These are phyloP conservation scores for Phytophthora europaea DNA, from an alignment of 352 stramenopile genomes.

Conservation along the genomic window DNA sequence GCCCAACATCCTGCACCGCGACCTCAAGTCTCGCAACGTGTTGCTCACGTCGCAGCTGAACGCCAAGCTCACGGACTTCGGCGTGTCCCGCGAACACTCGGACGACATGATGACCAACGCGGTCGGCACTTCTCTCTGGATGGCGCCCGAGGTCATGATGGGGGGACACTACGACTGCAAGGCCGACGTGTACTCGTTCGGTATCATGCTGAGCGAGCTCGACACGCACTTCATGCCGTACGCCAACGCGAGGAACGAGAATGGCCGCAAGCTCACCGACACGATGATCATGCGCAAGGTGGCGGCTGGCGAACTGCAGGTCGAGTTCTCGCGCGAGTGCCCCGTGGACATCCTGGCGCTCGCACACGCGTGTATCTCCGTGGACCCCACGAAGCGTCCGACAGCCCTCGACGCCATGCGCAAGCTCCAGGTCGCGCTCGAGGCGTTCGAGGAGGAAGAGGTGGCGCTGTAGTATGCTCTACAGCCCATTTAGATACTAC, in stretches of 20 bases:
- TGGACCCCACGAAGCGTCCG: constrained; percentile 46
- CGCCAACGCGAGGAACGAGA: constrained; percentile 41
- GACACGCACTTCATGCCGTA: constrained; percentile 61
- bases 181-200: constrained; percentile 62
- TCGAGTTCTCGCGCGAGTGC: constrained; percentile 50
- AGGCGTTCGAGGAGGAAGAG: constrained; percentile 40
- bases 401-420: constrained; percentile 46
- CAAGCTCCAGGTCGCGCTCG: constrained; percentile 42
- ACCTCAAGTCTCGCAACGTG: constrained; percentile 88
- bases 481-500: constrained; percentile 5
- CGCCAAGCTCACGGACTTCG: constrained; percentile 74
- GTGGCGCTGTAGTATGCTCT: constrained; percentile 39
- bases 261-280: constrained; percentile 44
- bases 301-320: constrained; percentile 37
- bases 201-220: constrained; percentile 59
- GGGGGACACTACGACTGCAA: constrained; percentile 54
- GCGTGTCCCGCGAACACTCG: constrained; percentile 49
- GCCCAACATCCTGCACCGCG: constrained; percentile 61
- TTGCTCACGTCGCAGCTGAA: constrained; percentile 58
- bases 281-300: constrained; percentile 55
- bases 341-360: constrained; percentile 34
- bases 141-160: constrained; percentile 66
- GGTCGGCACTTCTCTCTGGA: constrained; percentile 64
- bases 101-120: constrained; percentile 57
- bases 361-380: constrained; percentile 43